Evolutionary conservation across 768 basidiomycete genomes (phyloP), one percentile per base, ranked within the genome.

Genomic region (Cubamyces sp.): DNA sequence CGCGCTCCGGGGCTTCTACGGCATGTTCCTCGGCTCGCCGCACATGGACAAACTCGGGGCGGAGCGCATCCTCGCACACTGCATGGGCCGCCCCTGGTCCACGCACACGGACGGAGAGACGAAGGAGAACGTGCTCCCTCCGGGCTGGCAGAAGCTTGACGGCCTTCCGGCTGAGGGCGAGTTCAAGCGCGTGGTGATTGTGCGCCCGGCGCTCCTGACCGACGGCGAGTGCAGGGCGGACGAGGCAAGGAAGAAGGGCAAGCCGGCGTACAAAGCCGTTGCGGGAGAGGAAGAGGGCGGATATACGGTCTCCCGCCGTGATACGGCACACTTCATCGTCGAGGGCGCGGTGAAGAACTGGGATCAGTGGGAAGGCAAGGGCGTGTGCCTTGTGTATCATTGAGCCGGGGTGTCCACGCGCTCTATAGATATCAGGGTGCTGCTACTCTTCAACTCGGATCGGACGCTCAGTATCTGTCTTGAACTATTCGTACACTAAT

Each of bases 311-410:
- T 86, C 87, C 40, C 78, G 87, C 67, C 78, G 75, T 66, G 88
- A 90, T 68, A 84, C 87, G 1, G 85, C 83, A 0, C 86, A 89
- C 74, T 89, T 89, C 71, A 68, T 90, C 15, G 81, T 78, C 3
- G 81, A 87, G 50, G 77, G 73, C 0, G 66, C 80, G 19, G 41
- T 76, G 46, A 73, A 74, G 52, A 69, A 78, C 19, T 87, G 88
- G 88, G 69, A 77, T 7, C 75, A 83, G 54, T 86, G 77, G 76
- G 73, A 77, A 62, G 81, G 82, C 21, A 84, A 84, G 69, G 68
- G 76, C 18, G 74, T 85, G 5, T 76, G 71, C 52, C 74, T 88
- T 37, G 81, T 77, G 1, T 84, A 87, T 66, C 88, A 34, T 43
- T 19, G 26, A 30, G 18, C 7, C 12, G 26, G 11, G 9, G 11